These are phyloP conservation scores for Bruguiera parviflora DNA, from an alignment of 345 rosid genomes.

Conservation along the genomic window DNA sequence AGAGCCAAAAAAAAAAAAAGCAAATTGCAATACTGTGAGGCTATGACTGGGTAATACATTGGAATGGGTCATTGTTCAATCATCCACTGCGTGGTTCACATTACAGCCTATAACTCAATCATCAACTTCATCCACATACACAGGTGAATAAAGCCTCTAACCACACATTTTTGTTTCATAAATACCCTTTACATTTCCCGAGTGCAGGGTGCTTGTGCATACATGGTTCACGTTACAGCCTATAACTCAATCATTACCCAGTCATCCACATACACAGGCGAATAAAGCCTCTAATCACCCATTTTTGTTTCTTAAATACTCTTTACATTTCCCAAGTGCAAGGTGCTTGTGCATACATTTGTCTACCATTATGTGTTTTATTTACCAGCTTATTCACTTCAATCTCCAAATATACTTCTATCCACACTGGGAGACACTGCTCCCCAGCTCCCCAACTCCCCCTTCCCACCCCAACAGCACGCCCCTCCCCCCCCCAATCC, in stretches of 20 bases:
- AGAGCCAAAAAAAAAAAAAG: neutral
- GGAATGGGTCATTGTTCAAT: neutral
- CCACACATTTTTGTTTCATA: neutral
- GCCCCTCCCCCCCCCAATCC: neutral
- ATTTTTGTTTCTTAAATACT: neutral
- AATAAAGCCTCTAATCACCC: neutral
- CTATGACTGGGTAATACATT: neutral
- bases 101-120: neutral
- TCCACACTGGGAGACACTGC: neutral
- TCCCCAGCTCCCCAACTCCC: neutral
- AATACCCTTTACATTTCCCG: slow-evolving; percentile 1
- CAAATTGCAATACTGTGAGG: neutral
- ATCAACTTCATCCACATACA: neutral
- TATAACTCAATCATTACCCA: neutral
- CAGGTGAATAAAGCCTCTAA: neutral
- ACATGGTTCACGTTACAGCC: neutral
- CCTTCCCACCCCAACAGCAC: too few species aligned
- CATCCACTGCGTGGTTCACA: neutral
- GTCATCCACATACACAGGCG: neutral
- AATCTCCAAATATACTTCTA: neutral
- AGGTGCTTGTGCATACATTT: too few species aligned
- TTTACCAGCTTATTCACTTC: neutral
- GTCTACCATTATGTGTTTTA: too few species aligned
- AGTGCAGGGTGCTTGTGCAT: neutral
- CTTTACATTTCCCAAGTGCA: neutral